Evolutionary conservation across 345 rosid species (phyloP), one percentile per base, ranked within the genome.

Genomic region (Melastoma malabathricum): DNA sequence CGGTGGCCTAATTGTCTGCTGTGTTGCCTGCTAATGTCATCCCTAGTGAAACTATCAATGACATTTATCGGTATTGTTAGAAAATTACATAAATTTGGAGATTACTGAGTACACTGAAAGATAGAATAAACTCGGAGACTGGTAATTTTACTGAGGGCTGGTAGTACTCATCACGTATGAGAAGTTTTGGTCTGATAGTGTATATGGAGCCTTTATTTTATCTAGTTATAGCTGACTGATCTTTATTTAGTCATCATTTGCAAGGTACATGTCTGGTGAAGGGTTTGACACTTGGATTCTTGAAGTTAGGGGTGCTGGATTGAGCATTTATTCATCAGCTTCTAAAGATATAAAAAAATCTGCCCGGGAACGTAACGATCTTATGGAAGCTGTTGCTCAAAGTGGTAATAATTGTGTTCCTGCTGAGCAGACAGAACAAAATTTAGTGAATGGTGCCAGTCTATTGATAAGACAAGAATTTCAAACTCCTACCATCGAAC

Each of bases 241-340:
- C 27, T 16, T 18, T 68, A 45, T 63, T 16, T 76, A 87, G 93
- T 79, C 75, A 60, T 92, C 98, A 18, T 92, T 92, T 72, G 97
- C 95, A 4, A 73, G 97, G 34, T 72, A 74, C 57, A 84, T 84
- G 95, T 79, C 95, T 43, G 63, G 64, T 51, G 82, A 87, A 55
- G 98, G 98, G 60, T 92, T 82, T 72, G 98, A 92, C 67, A 92
- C 97, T 1, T 92, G 98, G 98, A 55, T 87, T 61, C 90, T 92
- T 22, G 98, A 92, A 68, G 81, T 92, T 56, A 81, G 95, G 65
- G 97, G 98, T 47, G 96, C 98, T 23, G 98, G 98, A 6, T 67
- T 92, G 72, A 92, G 97, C 52, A 64, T 78, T 43, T 69, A 61
- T 59, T 83, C 64, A 53, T 76, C 83, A 13, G 71, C 69, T 69